These are phyloP conservation scores for Trichoderma gracile DNA, from an alignment of 2,329 filamentous ascomycete species.

Conservation along the genomic window DNA sequence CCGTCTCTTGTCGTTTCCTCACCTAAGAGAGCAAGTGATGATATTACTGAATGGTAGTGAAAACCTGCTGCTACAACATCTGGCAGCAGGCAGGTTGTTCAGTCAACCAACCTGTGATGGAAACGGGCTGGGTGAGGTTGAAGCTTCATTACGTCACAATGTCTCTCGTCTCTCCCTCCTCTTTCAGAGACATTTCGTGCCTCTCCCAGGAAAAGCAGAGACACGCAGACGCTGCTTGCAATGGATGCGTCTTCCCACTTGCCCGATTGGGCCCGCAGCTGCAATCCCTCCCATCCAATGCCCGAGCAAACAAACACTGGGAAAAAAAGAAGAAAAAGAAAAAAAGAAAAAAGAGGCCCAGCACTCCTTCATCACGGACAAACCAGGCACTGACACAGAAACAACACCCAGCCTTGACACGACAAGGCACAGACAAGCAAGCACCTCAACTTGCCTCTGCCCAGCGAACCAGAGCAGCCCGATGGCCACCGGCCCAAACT, in stretches of 20 bases:
- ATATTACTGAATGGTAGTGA: too few species aligned
- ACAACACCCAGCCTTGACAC: too few species aligned
- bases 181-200: conserved; percentile 5
- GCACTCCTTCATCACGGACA: neutral
- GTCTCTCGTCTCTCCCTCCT: neutral
- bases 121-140: neutral
- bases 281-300: conserved; percentile 10
- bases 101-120: too few species aligned
- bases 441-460: neutral
- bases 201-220: neutral
- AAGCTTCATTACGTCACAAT: conserved; percentile 23
- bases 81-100: too few species aligned
- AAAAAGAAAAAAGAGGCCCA: neutral
- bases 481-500: conserved; percentile 8
- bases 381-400: neutral
- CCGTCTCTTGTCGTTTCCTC: too few species aligned
- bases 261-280: conserved; percentile 15
- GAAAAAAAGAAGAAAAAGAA: neutral
- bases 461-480: neutral
- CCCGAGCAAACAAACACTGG: neutral
- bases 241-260: conserved; percentile 24
- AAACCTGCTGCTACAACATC: too few species aligned
- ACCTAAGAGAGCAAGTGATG: neutral
- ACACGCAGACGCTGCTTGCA: conserved; percentile 14
- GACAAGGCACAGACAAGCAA: too few species aligned